A percentile compares a stretch with the other conserved stretches of the same genome.
phyloP scores from a whole-genome alignment of 2,329 filamentous ascomycete genomes.

The Colletotrichum euphorbiae region DNA sequence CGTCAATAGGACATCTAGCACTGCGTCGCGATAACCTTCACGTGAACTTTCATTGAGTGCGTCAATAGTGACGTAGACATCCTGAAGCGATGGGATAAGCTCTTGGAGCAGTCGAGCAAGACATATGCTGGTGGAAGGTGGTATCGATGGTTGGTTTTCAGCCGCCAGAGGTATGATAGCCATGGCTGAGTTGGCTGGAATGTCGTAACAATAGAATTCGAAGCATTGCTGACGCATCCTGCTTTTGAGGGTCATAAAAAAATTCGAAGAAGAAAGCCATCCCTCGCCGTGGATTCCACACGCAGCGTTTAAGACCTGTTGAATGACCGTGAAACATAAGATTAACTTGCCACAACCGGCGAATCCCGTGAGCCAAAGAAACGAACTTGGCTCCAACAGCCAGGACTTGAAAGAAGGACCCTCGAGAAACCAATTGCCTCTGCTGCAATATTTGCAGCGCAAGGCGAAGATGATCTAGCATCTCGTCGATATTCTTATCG shows the following conservation, averaged over 20 bases:
- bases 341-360: constrained; percentile 56
- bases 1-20: constrained; percentile 41
- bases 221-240: constrained; percentile 47
- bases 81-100: constrained; percentile 45
- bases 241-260: constrained; percentile 51
- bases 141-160: neutral
- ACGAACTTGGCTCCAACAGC: constrained; percentile 45
- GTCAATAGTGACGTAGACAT: constrained; percentile 52
- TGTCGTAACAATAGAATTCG: constrained; percentile 51
- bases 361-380: constrained; percentile 54
- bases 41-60: constrained; percentile 52
- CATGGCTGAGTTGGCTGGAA: constrained; percentile 37
- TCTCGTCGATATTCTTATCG: constrained; percentile 50
- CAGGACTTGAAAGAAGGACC: constrained; percentile 44
- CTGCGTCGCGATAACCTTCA: constrained; percentile 35
- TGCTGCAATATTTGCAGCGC: constrained; percentile 49
- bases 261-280: constrained; percentile 56
- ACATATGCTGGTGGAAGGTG: neutral
- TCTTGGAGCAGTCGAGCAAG: constrained; percentile 41
- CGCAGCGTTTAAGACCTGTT: constrained; percentile 43
- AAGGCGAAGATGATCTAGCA: constrained; percentile 46
- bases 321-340: constrained; percentile 51
- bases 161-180: neutral
- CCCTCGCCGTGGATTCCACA: constrained; percentile 42
- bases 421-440: constrained; percentile 49